phyloP scores from a whole-genome alignment of 768 basidiomycete genomes.

The Gyrodon lividus region DNA sequence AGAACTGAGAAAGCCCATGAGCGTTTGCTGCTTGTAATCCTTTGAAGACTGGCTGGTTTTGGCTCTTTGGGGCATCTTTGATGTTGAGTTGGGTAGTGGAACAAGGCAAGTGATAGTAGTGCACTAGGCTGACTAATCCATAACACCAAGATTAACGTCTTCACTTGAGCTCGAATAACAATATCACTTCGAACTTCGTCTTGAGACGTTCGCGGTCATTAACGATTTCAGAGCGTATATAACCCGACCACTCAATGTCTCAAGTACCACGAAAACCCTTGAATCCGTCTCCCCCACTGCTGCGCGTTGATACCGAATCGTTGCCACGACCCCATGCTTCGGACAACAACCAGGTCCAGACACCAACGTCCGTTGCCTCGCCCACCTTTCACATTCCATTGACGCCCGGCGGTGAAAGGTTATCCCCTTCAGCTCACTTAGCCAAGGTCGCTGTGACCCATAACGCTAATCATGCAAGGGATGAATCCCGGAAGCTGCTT shows the following conservation, averaged over 20 bases:
- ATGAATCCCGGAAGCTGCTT: slow-evolving; percentile 70
- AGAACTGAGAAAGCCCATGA: slow-evolving; percentile 35
- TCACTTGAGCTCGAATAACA: no score
- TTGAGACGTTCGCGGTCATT: neutral
- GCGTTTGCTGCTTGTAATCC: slow-evolving; percentile 43
- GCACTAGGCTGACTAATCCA: neutral
- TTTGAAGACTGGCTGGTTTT: slow-evolving; percentile 21
- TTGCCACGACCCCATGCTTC: slow-evolving; percentile 1
- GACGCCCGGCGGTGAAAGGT: slow-evolving; percentile 23
- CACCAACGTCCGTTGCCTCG: slow-evolving; percentile 21
- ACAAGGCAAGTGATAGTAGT: neutral
- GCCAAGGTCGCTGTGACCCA: slow-evolving; percentile 19
- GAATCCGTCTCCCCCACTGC: slow-evolving; percentile 5
- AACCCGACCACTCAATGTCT: neutral
- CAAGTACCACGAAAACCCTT: neutral
- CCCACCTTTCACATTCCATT: slow-evolving; percentile 30
- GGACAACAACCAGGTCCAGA: neutral
- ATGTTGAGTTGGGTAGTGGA: neutral
- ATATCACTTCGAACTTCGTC: no score
- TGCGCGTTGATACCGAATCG: slow-evolving; percentile 11
- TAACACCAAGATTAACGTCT: neutral
- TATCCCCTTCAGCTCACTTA: slow-evolving; percentile 21
- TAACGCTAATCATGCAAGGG: slow-evolving; percentile 42
- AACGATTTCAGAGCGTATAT: neutral
- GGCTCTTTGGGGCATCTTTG: slow-evolving; percentile 19